These are phyloP conservation scores for Zygotorulaspora mrakii DNA, from an alignment of 1,139 yeast genomes.

Conservation along the genomic window DNA sequence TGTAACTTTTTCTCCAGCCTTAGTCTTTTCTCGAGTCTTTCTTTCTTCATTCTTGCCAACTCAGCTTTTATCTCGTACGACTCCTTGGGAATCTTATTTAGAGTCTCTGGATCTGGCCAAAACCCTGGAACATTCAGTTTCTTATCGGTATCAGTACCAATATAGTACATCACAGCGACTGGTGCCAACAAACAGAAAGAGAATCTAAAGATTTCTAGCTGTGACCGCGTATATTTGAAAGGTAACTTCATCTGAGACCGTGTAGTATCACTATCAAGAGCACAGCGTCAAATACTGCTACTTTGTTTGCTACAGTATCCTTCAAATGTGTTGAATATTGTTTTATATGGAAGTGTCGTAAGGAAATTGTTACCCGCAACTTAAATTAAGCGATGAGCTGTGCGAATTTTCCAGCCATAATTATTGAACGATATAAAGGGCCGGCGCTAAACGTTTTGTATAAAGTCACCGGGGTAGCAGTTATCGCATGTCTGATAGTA, in stretches of 20 bases:
- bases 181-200: constrained; percentile 85
- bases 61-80: constrained; percentile 90
- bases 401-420: no score
- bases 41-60: constrained; percentile 77
- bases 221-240: constrained; percentile 46
- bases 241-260: constrained; percentile 21
- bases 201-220: constrained; percentile 70
- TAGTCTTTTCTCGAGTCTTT: constrained; percentile 65
- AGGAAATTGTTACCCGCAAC: neutral
- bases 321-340: no score
- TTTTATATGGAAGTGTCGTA: neutral
- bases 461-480: no score
- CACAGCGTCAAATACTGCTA: no score
- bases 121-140: constrained; percentile 92
- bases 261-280: neutral
- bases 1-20: constrained; percentile 69
- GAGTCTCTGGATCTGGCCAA: constrained; percentile 94
- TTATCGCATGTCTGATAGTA: constrained; percentile 16
- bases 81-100: constrained; percentile 88
- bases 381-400: no score
- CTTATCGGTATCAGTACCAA: constrained; percentile 83
- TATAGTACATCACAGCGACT: constrained; percentile 83
- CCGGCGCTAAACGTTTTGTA: no score
- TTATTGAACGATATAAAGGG: no score
- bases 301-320: no score